Evolutionary conservation across 805 yeast genomes (phyloP).

Genomic region (Spathaspora boniae): DNA sequence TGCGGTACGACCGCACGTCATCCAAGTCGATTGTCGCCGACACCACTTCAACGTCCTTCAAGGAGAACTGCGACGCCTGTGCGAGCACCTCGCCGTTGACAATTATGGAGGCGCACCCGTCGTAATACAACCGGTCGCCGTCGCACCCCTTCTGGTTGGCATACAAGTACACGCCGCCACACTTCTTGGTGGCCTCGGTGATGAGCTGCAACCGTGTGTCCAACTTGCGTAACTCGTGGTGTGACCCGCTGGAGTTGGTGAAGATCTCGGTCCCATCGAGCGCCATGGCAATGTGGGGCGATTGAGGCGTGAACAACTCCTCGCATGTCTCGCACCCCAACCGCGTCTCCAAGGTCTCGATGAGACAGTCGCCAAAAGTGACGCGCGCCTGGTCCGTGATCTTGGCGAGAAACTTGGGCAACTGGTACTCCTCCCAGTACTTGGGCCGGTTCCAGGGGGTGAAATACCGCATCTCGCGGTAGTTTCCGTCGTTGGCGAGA

Average conservation of each 20-base stretch:
- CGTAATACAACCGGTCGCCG: constrained; percentile 95
- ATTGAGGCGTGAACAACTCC: constrained; percentile 92
- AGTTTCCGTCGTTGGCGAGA: constrained; percentile 96
- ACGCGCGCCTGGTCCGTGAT: constrained; percentile 66
- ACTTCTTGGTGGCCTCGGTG: constrained; percentile 87
- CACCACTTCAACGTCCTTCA: constrained; percentile 89
- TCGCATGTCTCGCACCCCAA: constrained; percentile 99
- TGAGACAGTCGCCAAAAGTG: constrained; percentile 86
- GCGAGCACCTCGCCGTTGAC: constrained; percentile 90
- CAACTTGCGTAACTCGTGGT: constrained; percentile 89
- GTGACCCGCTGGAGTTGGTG: constrained; percentile 96
- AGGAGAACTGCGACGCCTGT: constrained; percentile 87
- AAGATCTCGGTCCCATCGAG: constrained; percentile 96
- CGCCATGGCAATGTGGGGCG: constrained; percentile 90
- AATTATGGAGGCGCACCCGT: constrained; percentile 93
- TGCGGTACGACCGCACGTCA: constrained; percentile 81
- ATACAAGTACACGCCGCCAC: constrained; percentile 94
- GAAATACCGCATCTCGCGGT: constrained; percentile 95
- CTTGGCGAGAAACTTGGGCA: constrained; percentile 68
- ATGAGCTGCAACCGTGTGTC: constrained; percentile 82
- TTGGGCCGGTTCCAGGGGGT: constrained; percentile 89
- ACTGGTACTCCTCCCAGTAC: constrained; percentile 63
- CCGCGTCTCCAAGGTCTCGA: constrained; percentile 79
- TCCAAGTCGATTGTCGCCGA: constrained; percentile 94
- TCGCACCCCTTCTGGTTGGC: constrained; percentile 98